phyloP scores from a whole-genome alignment of 352 stramenopile species.

The Phytophthora citrophthora region DNA sequence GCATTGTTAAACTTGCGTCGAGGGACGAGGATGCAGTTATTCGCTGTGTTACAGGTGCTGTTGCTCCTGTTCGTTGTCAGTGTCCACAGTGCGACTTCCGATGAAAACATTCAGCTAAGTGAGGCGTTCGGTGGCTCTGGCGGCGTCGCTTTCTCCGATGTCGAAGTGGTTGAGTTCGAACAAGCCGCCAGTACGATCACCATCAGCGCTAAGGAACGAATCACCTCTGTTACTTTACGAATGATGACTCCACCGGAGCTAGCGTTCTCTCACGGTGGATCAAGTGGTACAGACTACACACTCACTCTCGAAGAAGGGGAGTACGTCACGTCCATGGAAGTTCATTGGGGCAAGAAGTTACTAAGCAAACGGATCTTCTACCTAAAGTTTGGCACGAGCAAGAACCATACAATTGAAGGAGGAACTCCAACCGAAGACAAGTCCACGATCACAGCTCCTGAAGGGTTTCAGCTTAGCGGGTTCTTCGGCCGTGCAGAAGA shows the following conservation, averaged over 20 bases:
- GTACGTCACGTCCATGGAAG: slow-evolving; percentile 37
- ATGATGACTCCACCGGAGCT: slow-evolving; percentile 17
- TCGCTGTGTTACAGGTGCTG: slow-evolving; percentile 14
- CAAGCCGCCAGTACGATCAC: slow-evolving; percentile 28
- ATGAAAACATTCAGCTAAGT: slow-evolving; percentile 41
- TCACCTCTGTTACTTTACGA: slow-evolving; percentile 21
- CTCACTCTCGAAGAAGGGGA: slow-evolving; percentile 25
- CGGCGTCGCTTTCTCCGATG: slow-evolving; percentile 39
- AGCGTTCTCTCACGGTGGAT: slow-evolving; percentile 33
- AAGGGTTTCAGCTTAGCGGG: slow-evolving; percentile 37
- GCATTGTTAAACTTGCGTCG: slow-evolving; percentile 12
- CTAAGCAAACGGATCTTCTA: slow-evolving; percentile 28
- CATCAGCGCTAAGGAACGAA: slow-evolving; percentile 22
- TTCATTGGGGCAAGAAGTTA: slow-evolving; percentile 28
- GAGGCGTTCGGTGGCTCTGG: slow-evolving; percentile 28
- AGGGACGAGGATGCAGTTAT: slow-evolving; percentile 3
- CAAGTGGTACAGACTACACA: slow-evolving; percentile 22
- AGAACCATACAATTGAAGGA: slow-evolving; percentile 13
- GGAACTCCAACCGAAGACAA: slow-evolving; percentile 23
- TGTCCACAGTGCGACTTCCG: slow-evolving; percentile 15
- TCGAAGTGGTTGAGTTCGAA: slow-evolving; percentile 23
- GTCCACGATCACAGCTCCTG: slow-evolving; percentile 18
- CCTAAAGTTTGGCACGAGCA: slow-evolving; percentile 32
- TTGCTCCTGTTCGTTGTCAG: slow-evolving; percentile 16
- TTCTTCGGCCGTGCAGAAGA: slow-evolving; percentile 33